Conservation (phyloP, 2,329 filamentous ascomycete genomes). For the Drechslerella stenobrocha region DNA sequence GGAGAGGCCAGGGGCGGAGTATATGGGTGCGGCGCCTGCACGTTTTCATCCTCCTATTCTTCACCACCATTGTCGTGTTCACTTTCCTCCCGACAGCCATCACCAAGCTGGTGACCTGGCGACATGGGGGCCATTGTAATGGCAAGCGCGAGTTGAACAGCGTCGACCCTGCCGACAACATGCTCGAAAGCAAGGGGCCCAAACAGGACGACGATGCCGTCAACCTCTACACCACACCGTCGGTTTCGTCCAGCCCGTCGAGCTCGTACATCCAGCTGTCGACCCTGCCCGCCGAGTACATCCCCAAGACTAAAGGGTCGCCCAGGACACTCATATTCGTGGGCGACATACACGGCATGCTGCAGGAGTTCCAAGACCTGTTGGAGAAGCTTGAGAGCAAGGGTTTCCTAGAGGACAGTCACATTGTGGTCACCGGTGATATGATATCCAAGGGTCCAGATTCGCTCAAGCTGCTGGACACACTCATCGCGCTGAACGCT, state of each 20-base stretch:
- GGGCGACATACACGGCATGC: conserved; percentile 90
- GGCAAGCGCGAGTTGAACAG: conserved; percentile 9
- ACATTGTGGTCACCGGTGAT: conserved; percentile 76
- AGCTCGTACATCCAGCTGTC: conserved; percentile 41
- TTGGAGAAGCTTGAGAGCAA: conserved; percentile 25
- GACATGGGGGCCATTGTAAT: conserved; percentile 38
- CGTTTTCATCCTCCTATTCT: conserved; percentile 19
- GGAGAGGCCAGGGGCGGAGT: conserved; percentile 13
- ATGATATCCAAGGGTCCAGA: conserved; percentile 85
- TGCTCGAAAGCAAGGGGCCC: not conserved
- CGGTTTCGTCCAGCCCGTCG: conserved; percentile 14
- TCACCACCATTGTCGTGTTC: not conserved
- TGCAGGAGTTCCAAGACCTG: conserved; percentile 31
- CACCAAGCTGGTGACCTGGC: conserved; percentile 36
- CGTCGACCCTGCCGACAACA: not conserved
- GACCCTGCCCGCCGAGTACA: conserved; percentile 24
- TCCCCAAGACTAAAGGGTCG: conserved; percentile 18
- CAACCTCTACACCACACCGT: conserved; percentile 14
- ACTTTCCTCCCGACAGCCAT: not conserved
- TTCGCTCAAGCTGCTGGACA: conserved; percentile 73
- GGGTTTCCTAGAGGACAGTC: conserved; percentile 60
- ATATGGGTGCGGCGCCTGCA: conserved; percentile 35
- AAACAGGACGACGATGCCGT: conserved; percentile 5
- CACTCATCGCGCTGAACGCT: conserved; percentile 73
- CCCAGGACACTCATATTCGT: conserved; percentile 72